Base-by-base conservation (phyloP, 2,329 filamentous ascomycete species). In the Monosporascus sp. region DNA sequence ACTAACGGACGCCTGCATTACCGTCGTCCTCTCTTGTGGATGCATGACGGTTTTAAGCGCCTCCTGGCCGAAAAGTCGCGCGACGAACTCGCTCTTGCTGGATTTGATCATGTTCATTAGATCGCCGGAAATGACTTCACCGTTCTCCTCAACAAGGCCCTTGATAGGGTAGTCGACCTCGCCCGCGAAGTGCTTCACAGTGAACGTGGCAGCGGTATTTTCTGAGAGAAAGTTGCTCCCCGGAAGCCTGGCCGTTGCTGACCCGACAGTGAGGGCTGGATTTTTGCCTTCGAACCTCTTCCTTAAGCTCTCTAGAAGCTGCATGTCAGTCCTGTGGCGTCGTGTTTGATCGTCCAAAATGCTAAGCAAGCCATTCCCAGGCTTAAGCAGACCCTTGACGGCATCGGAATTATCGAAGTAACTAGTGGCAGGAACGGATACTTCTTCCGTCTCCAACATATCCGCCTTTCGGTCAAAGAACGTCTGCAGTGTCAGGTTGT, bases 321-420 rank as follows among this genome's bases (percentile, higher is more conserved):
- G 93, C 70, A 88, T 81, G 60, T 99, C 94, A 1, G 87, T 90
- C 65, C 91, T 87, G 62, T 93, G 89, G 51, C 93, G 89, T 48
- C 90, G 87, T 45, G 91, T 96, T 71, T 99, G 94, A 66, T 99
- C 94, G 66, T 99, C 94, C 0, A 99, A 77, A 58, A 99, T 99
- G 71, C 91, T 92, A 20, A 99, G 78, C 40, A 99, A 77, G 45
- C 94, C 94, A 64, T 97, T 97, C 26, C 92, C 91, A 53, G 90
- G 81, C 75, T 97, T 99, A 52, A 99, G 77, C 34, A 99, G 79
- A 14, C 91, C 93, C 64, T 89, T 91, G 56, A 97, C 91, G 9
- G 93, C 91, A 69, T 97, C 94, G 0, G 90, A 91, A 71, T 97
- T 99, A 72, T 99, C 94, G 63, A 97, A 99, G 71, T 97, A 99